These are phyloP conservation scores for Oldenlandia corymbosa DNA, from an alignment of 257 asterid species.

Conservation along the genomic window DNA sequence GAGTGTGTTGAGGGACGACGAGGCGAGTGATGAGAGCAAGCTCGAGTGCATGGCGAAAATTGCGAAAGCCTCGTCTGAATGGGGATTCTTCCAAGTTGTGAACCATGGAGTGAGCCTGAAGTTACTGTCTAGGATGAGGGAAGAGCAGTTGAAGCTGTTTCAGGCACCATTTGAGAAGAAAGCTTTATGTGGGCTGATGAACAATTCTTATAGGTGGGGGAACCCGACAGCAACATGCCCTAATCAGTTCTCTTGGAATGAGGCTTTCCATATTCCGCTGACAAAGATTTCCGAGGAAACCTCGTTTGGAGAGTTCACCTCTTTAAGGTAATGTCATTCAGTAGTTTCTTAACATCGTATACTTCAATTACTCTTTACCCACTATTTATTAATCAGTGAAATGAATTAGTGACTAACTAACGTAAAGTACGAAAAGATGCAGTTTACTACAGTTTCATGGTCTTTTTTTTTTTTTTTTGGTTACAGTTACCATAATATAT, in stretches of 20 bases:
- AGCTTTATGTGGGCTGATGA: conserved; percentile 38
- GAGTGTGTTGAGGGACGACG: conserved; percentile 18
- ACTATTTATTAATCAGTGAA: too few species aligned
- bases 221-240: conserved; percentile 44
- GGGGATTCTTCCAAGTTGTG: conserved; percentile 71
- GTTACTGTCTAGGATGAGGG: conserved; percentile 37
- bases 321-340: conserved; percentile 44
- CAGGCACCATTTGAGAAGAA: conserved; percentile 42
- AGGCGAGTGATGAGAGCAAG: conserved; percentile 18
- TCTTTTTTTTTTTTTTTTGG: too few species aligned
- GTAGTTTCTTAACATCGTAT: too few species aligned
- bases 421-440: too few species aligned
- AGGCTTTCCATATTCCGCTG: conserved; percentile 64
- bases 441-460: too few species aligned
- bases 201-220: conserved; percentile 73
- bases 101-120: conserved; percentile 51
- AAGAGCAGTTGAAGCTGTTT: conserved; percentile 44
- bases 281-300: conserved; percentile 39
- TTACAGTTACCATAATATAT: too few species aligned
- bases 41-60: conserved; percentile 28
- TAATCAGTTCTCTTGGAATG: conserved; percentile 62
- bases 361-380: too few species aligned
- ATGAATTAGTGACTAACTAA: background rate
- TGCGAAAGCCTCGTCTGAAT: conserved; percentile 48
- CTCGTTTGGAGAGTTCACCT: conserved; percentile 46